phyloP scores from a whole-genome alignment of 208 protist genomes.

The Porcisia deanei region DNA sequence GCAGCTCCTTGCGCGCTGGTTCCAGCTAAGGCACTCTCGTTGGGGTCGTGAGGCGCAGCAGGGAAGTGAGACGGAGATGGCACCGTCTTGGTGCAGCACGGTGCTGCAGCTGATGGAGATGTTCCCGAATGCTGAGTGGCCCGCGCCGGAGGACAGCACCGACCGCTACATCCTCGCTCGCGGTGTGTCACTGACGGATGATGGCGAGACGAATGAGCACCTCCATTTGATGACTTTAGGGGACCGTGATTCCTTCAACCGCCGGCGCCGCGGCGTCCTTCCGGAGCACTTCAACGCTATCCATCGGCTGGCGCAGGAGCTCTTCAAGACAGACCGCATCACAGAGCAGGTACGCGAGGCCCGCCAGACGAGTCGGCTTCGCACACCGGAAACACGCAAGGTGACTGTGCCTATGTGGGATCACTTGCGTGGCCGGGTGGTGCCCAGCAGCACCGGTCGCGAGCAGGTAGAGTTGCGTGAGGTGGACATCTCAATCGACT shows the following conservation, averaged over 20 bases:
- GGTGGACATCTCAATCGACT: slow-evolving; percentile 21
- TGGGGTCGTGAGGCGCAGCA: slow-evolving; percentile 60
- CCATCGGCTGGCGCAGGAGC: slow-evolving; percentile 33
- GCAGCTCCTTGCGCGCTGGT: slow-evolving; percentile 65
- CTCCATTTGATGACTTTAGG: slow-evolving; percentile 15
- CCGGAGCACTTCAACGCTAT: slow-evolving; percentile 43
- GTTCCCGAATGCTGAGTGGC: slow-evolving; percentile 48
- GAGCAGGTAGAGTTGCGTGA: slow-evolving; percentile 29
- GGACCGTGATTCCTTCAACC: slow-evolving; percentile 14
- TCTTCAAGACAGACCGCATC: slow-evolving; percentile 25
- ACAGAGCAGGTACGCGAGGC: slow-evolving; percentile 23
- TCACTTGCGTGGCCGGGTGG: slow-evolving; percentile 34
- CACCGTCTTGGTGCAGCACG: slow-evolving; percentile 53
- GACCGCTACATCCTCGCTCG: slow-evolving; percentile 37
- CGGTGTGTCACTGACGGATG: slow-evolving; percentile 37
- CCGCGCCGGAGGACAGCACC: slow-evolving; percentile 25
- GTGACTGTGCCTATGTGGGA: slow-evolving; percentile 31
- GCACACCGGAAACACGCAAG: slow-evolving; percentile 20
- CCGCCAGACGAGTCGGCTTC: slow-evolving; percentile 22
- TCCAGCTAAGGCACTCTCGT: slow-evolving; percentile 73
- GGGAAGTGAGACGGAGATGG: slow-evolving; percentile 40
- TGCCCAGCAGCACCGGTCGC: slow-evolving; percentile 35
- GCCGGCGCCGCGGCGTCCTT: slow-evolving; percentile 25
- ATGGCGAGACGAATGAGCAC: slow-evolving; percentile 3
- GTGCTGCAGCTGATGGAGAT: slow-evolving; percentile 64